Evolutionary conservation across 1,139 yeast species (phyloP).

Genomic region (Candida pseudoviswanathii): DNA sequence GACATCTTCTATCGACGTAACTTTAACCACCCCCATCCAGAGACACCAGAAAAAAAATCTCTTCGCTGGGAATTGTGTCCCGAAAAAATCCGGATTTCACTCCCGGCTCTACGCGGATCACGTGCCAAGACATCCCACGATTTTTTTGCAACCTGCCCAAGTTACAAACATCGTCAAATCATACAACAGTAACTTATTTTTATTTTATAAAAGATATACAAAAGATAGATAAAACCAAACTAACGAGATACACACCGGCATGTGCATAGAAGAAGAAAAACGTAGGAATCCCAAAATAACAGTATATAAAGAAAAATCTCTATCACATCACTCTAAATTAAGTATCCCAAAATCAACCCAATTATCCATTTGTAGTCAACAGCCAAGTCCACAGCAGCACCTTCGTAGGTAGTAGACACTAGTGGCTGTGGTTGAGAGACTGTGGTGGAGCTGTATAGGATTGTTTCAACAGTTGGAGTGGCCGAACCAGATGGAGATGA

Average conservation of each 20-base stretch:
- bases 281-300: neutral
- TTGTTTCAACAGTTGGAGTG: neutral
- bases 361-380: neutral
- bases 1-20: neutral
- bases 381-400: neutral
- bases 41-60: neutral
- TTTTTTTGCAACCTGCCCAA: neutral
- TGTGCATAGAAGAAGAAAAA: neutral
- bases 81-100: neutral
- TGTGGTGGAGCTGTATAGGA: neutral
- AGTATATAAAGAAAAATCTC: neutral
- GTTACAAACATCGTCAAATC: too few relatives aligned
- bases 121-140: neutral
- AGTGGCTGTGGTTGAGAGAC: neutral
- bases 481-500: neutral
- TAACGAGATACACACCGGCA: too few relatives aligned
- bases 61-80: neutral
- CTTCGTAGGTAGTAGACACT: conserved; percentile 2
- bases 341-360: neutral
- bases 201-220: too few relatives aligned
- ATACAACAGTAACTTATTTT: too few relatives aligned
- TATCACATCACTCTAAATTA: neutral
- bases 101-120: too few relatives aligned
- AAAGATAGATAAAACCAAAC: too few relatives aligned
- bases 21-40: neutral